Base-by-base conservation (phyloP, 352 stramenopile species). In the Sclerospora graminicola region DNA sequence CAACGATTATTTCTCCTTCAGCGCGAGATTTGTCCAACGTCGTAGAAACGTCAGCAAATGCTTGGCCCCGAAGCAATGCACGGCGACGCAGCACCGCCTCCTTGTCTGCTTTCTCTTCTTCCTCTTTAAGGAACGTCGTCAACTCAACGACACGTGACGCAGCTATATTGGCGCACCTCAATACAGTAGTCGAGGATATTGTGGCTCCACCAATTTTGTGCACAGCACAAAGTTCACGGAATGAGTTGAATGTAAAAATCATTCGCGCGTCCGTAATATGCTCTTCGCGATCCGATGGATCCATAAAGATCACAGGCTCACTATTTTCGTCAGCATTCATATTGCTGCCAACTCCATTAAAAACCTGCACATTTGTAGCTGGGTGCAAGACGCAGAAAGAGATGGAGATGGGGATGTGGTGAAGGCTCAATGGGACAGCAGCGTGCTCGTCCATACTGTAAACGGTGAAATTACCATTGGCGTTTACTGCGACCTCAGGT, bases 401-500 rank as follows among this genome's bases (percentile, higher is more conserved):
- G 39, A 97, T 82, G 16, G 84, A 96, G 31, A 98, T 76, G n/a
- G 94, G 94, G 26, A 95, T 89, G 69, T 98, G 94, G 70, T 97
- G 92, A 45, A 98, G 67, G 52, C 87, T 95, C 21, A 98, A 62
- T 15, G 91, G 88, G 26, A 95, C 76, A 41, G 94, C 89, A 24
- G 85, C 82, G 47, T 96, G 80, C 41, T 96, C 84, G 41, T 87
- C 79, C 36, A 87, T 67, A 60, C 58, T 82, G 68, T 95, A 83
- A 18, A 95, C 70, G 6, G 73, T 83, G 16, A 83, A 47, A 14
- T 38, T 41, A 45, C 45, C 48, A 21, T 34, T 55, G 13, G 34
- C 37, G 10, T 76, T 63, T 18, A 78, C 63, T 32, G 76, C 64
- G n/a, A 97, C 85, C 51, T 97, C 83, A 4, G 87, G 84, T 21